Base-by-base conservation (phyloP, 148 eudicot species). In the Drosera capensis region DNA sequence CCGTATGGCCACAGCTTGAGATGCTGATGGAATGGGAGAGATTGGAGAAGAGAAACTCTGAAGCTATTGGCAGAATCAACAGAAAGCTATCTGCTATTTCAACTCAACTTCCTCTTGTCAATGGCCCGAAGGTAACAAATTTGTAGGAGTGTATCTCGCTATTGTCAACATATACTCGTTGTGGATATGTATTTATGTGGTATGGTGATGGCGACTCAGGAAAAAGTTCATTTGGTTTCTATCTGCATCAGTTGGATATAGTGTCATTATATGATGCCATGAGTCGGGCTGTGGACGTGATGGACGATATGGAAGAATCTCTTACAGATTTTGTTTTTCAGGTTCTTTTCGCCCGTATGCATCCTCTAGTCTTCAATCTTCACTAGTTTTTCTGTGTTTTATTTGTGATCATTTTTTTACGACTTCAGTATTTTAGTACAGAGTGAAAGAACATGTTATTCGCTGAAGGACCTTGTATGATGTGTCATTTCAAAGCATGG, bases 21-120 rank as follows among this genome's bases (percentile, higher is more conserved):
- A 52, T 71, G 44, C 75, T 88, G 0, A 51, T 62, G 26, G 70
- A 68, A 46, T 88, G 96, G 96, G 68, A 62, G 29, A 75, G 46
- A 41, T 2, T 83, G 25, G 94, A 79, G 48, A 56, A 46, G 26
- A 82, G 61, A 52, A 79, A 77, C 38, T 37, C 45, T 28, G 94
- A 88, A 66, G 86, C 86, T 15, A 64, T 88, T 48, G 68, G 65
- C 23, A 73, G 86, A 50, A 42, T 88, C 17, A 62, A 68, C 1
- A 70, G 83, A 59, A 88, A 88, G 54, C 59, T 88, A 45, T 72
- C 83, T 8, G 86, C 82, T 28, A 62, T 64, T 26, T 72, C 96
- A 7, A 37, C 62, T 3, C 79, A 71, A 34, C 68, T 88, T 42
- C 96, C 94, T 31, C 48, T 88, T 22, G 71, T 74, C 36, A 39